Evolutionary conservation across 257 asterid species (phyloP).

Genomic region (Coffea eugenioides): DNA sequence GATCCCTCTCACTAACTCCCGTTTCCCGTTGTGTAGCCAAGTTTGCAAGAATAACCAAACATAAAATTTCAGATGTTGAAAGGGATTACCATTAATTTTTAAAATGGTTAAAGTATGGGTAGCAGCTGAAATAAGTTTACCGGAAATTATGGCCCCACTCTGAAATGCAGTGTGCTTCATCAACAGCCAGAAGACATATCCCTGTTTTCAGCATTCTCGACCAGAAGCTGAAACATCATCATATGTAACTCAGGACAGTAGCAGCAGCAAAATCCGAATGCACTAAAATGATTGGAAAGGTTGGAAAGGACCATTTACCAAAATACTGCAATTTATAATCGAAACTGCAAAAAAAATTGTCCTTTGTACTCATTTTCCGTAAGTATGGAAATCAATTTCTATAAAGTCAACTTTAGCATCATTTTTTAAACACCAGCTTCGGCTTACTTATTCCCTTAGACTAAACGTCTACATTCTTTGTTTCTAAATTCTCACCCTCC

Average conservation of each 20-base stretch:
- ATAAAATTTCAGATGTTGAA: no score
- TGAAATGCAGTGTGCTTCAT: conserved; percentile 97
- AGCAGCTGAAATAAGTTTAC: conserved; percentile 19
- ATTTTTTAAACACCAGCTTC: no score
- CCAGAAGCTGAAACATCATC: conserved; percentile 77
- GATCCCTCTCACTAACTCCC: no score
- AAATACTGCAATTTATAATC: no score
- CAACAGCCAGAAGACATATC: conserved; percentile 89
- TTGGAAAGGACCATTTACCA: neutral
- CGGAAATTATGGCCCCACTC: conserved; percentile 99
- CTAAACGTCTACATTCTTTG: no score
- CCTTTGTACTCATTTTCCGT: no score
- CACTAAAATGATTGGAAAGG: neutral
- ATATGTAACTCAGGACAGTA: neutral
- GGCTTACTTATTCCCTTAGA: no score
- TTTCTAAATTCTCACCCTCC: no score
- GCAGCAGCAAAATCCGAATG: neutral
- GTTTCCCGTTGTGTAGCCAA: no score
- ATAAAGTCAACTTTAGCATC: no score
- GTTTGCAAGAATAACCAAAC: neutral
- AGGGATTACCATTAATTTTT: neutral
- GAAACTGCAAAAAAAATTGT: no score
- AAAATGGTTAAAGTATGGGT: neutral
- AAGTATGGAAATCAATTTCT: no score
- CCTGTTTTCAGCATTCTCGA: conserved; percentile 63